Base-by-base conservation (phyloP, 768 basidiomycete species). In the Albatrellus ellisii region DNA sequence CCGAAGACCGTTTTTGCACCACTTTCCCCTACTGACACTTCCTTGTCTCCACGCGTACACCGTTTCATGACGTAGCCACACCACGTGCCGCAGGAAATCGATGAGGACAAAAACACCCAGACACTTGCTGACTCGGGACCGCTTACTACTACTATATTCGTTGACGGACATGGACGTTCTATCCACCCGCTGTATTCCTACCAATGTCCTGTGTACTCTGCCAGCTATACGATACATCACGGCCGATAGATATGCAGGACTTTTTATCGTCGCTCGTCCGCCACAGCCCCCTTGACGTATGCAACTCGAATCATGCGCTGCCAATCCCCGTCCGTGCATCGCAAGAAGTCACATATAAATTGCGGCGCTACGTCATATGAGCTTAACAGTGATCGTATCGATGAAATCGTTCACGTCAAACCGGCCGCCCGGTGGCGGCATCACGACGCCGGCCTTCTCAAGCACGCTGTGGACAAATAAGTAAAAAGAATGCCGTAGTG, bases 401-500 rank as follows among this genome's bases (percentile, higher is more conserved):
- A 48, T 40, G 35, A 51, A 48, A 36, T 35, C 21, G 24, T 36
- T 41, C 4, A 46, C 24, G 17, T 52, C 46, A 14, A 46, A 52
- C 24, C 20, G 77, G 2, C 72, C 77, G 6, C 66, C 69, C 28
- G 66, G 68, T 9, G 74, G 69, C 9, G 59, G 57, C 48, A 69
- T 71, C 36, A 89, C 70, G 8, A 82, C 83, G 5, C 85, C 82
- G 4, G 88, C 86, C 53, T 79, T 74, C 52, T 77, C 72, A 17
- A 92, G 69, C 15, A 79, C 67, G 38, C 87, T 89, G n/a, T n/a
- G 42, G 47, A 36, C 21, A 21, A 39, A 28, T 31, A 41, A 11
- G 33, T 15, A 26, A n/a, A 36, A 41, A 45, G 1, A 42, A 35
- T 36, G 10, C 33, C 15, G 32, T 43, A 14, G 10, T 11, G 12